A percentile compares a stretch with the other conserved stretches of the same genome.
These are phyloP conservation scores for Tylopilus cervinicoccineus DNA, from an alignment of 768 basidiomycete genomes.

Conservation along the genomic window DNA sequence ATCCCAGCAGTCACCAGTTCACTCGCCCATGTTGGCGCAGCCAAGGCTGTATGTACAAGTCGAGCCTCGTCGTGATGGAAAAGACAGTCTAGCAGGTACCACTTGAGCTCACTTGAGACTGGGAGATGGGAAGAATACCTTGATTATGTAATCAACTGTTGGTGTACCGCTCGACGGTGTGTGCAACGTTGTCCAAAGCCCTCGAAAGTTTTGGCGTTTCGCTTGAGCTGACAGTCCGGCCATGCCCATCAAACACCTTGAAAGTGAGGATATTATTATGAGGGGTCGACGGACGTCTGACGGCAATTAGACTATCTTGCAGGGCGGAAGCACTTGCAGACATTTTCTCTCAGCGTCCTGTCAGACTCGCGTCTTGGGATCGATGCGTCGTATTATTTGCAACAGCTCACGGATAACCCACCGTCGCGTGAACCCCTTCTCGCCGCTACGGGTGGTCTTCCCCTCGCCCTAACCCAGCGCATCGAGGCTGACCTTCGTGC, in stretches of 20 bases:
- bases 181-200: constrained; percentile 20
- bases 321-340: constrained; percentile 86
- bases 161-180: constrained; percentile 16
- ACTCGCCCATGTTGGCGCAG: constrained; percentile 2
- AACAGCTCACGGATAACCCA: constrained; percentile 69
- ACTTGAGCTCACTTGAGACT: no score
- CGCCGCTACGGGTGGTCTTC: constrained; percentile 92
- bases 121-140: constrained; percentile 6
- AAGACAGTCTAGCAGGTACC: no score
- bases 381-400: constrained; percentile 90
- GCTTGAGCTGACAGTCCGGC: constrained; percentile 15
- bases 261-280: constrained; percentile 50
- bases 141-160: constrained; percentile 29
- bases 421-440: constrained; percentile 85
- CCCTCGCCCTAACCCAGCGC: constrained; percentile 79
- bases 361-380: constrained; percentile 94
- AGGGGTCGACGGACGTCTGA: not conserved
- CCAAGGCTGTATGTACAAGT: constrained; percentile 4
- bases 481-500: constrained; percentile 90
- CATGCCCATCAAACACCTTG: constrained; percentile 83
- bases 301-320: constrained; percentile 62
- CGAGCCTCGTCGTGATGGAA: constrained; percentile 1
- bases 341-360: constrained; percentile 73
- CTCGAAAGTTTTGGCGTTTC: constrained; percentile 1
- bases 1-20: not conserved